Evolutionary conservation across 352 stramenopile genomes (phyloP), one percentile per base, ranked within the genome.

Genomic region (Bremia lactucae): DNA sequence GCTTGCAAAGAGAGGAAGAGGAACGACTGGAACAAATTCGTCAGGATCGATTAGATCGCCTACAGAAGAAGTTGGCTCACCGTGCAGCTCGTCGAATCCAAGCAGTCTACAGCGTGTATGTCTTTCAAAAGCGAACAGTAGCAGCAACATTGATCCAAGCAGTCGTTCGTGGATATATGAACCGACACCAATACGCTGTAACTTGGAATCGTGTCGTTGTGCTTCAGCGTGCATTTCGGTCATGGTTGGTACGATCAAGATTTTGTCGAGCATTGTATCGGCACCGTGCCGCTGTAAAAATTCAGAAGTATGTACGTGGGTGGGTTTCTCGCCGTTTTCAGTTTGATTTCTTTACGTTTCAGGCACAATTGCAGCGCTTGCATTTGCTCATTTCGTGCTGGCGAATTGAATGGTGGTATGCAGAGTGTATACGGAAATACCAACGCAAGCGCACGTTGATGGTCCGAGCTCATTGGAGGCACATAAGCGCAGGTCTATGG

Each of bases 401-500:
- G 69, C 43, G 51, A 19, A 74, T 82, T 34, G 66, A 82, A 36
- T 46, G 34, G n/a, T 82, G 69, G 69, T 79, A 65, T 36, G 38
- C 14, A 8, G 46, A 52, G 5, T 28, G 41, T 13, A 59, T 57
- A 49, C 14, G 26, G 14, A 45, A 42, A 19, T 55, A 62, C 24
- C 49, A 48, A 11, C 55, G 48, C 6, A 63, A 66, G 6, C 50
- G 61, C 5, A 20, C 42, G 8, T 28, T 73, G 13, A n/a, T 59
- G 18, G 34, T 52, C 6, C 54, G 61, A 33, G 42, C 51, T 38
- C 48, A 42, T 19, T 78, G 66, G 66, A 66, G 50, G 9, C 49
- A 44, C 35, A 18, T 80, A 13, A 31, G 46, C 11, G 44, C 59
- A 52, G 46, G 25, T 14, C 49, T 75, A 19, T 4, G 62, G 11